phyloP scores from a whole-genome alignment of 371 early-diverging fungal genomes.

The Mortierella sp. region DNA sequence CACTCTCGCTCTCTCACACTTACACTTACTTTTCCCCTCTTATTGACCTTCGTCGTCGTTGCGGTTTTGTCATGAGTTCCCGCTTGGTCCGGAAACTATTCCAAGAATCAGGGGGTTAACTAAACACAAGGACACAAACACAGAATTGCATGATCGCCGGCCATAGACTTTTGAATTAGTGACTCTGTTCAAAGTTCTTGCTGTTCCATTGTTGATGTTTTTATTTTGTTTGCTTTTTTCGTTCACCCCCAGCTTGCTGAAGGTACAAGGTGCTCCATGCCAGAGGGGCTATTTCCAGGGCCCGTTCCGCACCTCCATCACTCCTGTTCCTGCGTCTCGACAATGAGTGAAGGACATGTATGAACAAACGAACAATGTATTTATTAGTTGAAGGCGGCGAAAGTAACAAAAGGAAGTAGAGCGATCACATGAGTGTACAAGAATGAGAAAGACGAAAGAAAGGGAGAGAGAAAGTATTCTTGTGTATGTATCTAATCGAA shows the following conservation, averaged over 20 bases:
- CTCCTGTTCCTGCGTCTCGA: background rate
- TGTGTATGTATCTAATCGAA: background rate
- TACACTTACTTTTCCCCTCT: background rate
- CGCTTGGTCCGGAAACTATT: constrained; percentile 4
- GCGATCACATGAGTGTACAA: background rate
- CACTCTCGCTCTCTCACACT: background rate
- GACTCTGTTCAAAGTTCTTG: background rate
- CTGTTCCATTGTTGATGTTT: background rate
- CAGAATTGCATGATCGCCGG: background rate
- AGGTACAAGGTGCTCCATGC: background rate
- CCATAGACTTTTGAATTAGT: background rate
- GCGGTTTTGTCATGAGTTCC: background rate
- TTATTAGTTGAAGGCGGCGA: background rate
- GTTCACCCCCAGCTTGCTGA: background rate
- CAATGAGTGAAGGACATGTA: too few relatives aligned
- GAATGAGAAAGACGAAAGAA: too few relatives aligned
- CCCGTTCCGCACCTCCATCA: background rate
- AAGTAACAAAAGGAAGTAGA: background rate
- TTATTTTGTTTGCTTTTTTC: background rate
- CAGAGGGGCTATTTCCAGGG: background rate
- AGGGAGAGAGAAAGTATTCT: background rate
- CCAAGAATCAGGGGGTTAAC: background rate
- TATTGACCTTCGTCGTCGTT: background rate
- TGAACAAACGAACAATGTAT: background rate
- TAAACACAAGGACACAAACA: background rate